These are phyloP conservation scores for Cystobasidium pallidum DNA, from an alignment of 1,284 basidiomycete genomes.

Conservation along the genomic window DNA sequence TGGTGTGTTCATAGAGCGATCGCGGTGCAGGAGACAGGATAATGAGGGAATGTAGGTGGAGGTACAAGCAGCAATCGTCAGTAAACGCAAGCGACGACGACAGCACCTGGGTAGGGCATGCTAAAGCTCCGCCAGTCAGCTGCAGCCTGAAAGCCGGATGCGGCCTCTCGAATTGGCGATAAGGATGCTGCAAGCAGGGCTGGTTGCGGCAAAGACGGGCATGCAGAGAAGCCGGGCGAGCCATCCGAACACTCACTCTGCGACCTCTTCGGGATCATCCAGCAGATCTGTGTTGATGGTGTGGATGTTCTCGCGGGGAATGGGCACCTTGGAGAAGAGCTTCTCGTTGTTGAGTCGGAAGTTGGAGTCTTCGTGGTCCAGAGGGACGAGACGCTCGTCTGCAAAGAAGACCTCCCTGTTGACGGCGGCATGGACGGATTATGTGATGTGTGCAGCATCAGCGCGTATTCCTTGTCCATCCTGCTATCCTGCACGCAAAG, in stretches of 20 bases:
- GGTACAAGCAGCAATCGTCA: background rate
- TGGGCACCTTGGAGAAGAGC: constrained; percentile 82
- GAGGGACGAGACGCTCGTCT: constrained; percentile 93
- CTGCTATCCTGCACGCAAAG: no score
- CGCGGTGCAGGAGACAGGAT: constrained; percentile 60
- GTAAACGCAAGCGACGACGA: background rate
- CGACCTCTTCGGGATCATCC: constrained; percentile 60
- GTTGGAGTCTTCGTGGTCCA: constrained; percentile 91
- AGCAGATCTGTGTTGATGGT: constrained; percentile 73
- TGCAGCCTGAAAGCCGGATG: background rate
- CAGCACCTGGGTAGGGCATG: background rate
- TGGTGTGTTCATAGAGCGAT: no score
- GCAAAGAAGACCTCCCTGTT: constrained; percentile 97
- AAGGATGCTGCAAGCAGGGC: constrained; percentile 10
- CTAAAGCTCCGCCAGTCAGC: no score
- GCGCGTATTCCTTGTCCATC: background rate
- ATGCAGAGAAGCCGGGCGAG: constrained; percentile 64
- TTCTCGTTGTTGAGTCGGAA: constrained; percentile 74
- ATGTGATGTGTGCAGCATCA: background rate
- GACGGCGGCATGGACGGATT: background rate
- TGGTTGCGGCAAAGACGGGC: constrained; percentile 7
- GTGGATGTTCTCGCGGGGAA: constrained; percentile 79
- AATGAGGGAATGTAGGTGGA: background rate
- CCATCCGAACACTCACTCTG: constrained; percentile 50
- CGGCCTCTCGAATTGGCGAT: background rate